Percentiles rank a stretch among this genome's conserved stretches.
Evolutionary conservation across 495 filamentous ascomycete genomes (phyloP).

Genomic region (Cladorrhinum samala): DNA sequence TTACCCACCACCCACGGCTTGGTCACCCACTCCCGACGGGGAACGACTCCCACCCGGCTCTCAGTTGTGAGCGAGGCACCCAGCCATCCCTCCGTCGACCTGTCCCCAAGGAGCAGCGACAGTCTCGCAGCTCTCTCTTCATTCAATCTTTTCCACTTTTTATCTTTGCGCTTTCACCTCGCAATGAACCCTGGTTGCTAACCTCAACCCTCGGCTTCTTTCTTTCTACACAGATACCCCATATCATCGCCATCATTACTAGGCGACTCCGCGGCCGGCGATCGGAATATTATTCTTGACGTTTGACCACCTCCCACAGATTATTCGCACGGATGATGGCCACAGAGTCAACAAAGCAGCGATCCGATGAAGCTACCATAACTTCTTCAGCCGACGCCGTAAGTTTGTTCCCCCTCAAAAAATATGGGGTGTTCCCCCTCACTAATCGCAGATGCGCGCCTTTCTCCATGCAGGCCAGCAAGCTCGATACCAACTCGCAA

Average conservation of each 20-base stretch:
- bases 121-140: background rate
- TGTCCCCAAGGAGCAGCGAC: background rate
- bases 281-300: constrained; percentile 9
- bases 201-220: background rate
- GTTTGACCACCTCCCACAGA: constrained; percentile 11
- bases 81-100: background rate
- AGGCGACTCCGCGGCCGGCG: background rate
- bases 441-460: constrained; percentile 12
- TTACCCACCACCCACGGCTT: no score
- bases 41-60: background rate
- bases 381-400: constrained; percentile 43
- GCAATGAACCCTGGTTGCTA: background rate
- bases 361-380: constrained; percentile 46
- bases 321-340: constrained; percentile 48
- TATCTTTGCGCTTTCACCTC: background rate
- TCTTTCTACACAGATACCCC: background rate
- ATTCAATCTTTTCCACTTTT: background rate
- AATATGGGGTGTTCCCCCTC: background rate
- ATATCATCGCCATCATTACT: constrained; percentile 1
- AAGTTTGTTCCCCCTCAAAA: constrained; percentile 22
- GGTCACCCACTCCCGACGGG: no score
- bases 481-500: constrained; percentile 31
- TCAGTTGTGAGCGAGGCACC: background rate
- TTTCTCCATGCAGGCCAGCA: constrained; percentile 23
- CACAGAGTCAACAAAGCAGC: constrained; percentile 47